phyloP scores from a whole-genome alignment of 768 basidiomycete genomes.

The Cystofilobasidium bisporidii region DNA sequence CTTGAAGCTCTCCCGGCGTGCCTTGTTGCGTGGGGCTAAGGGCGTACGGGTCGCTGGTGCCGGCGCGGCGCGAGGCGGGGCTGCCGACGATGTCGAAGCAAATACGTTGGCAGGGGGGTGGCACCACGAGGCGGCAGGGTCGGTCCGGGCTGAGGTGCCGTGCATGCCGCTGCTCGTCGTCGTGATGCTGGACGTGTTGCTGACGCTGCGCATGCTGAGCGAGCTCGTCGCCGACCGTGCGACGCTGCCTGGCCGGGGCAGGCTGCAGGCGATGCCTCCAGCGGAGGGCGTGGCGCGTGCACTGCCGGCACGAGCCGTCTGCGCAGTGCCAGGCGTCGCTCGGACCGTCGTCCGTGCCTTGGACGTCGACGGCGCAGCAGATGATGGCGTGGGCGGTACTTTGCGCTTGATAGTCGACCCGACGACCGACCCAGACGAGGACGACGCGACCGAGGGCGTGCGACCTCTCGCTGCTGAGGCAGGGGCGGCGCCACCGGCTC shows the following conservation, averaged over 20 bases:
- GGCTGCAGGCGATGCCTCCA: conserved; percentile 12
- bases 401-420: conserved; percentile 22
- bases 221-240: neutral
- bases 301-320: neutral
- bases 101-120: neutral
- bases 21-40: conserved; percentile 19
- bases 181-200: conserved; percentile 6
- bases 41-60: neutral
- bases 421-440: neutral
- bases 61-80: neutral
- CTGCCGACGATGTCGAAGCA: neutral
- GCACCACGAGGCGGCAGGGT: neutral
- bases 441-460: conserved; percentile 9
- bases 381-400: conserved; percentile 13
- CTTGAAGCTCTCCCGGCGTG: conserved; percentile 66
- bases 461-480: neutral
- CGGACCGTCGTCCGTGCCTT: conserved; percentile 9
- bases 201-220: neutral
- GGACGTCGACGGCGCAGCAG: neutral
- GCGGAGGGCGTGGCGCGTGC: neutral
- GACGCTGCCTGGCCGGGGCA: conserved; percentile 10
- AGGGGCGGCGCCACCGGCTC: conserved; percentile 2
- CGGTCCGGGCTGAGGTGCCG: too few species aligned
- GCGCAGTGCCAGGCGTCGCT: conserved; percentile 7
- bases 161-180: conserved; percentile 9